Evolutionary conservation across 208 protist species (phyloP).

Genomic region (Acanthamoeba quina): DNA sequence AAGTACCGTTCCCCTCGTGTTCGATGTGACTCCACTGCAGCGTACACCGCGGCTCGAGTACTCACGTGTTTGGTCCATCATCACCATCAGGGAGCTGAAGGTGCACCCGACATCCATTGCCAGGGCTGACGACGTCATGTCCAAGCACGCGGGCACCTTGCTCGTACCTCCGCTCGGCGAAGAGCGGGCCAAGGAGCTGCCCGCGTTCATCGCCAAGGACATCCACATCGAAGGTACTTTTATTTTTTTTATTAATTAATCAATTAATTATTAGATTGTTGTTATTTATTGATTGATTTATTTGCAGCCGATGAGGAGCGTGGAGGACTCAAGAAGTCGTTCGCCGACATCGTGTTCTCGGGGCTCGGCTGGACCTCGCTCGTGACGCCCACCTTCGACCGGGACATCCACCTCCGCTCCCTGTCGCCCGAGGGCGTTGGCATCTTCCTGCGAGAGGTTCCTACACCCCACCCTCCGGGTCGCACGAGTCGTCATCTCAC

Average conservation of each 20-base stretch:
- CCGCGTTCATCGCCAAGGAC: constrained; percentile 12
- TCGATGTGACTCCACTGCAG: not conserved
- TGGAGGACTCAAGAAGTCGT: constrained; percentile 71
- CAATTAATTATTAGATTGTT: not conserved
- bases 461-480: not conserved
- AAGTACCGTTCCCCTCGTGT: not conserved
- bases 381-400: constrained; percentile 6
- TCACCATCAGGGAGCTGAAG: not conserved
- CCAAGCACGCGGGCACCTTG: constrained; percentile 22
- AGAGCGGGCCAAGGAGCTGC: not conserved
- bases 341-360: constrained; percentile 79
- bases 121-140: not conserved
- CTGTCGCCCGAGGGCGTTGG: constrained; percentile 40
- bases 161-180: not conserved
- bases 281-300: not conserved
- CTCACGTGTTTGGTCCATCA: not conserved
- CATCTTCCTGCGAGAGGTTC: constrained; percentile 43
- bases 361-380: constrained; percentile 78
- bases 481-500: too few relatives aligned
- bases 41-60: not conserved
- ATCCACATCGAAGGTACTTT: constrained; percentile 3
- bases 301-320: constrained; percentile 15
- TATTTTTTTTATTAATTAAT: not conserved
- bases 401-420: constrained; percentile 25
- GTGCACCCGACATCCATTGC: constrained; percentile 29